Evolutionary conservation across 257 asterid genomes (phyloP).

Genomic region (Cinchona pubescens): DNA sequence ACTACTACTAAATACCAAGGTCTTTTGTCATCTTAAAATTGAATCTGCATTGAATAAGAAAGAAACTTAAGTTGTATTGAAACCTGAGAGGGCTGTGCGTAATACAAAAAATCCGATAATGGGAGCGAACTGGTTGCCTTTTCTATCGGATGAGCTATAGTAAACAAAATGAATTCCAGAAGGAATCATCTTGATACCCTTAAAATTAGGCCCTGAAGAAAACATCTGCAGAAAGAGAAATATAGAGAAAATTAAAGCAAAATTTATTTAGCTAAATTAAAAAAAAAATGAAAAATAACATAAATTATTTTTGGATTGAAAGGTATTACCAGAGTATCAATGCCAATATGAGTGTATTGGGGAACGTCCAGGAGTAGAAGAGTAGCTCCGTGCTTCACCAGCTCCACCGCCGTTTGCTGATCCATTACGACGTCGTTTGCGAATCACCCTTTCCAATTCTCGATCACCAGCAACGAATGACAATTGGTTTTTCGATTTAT

Average conservation of each 20-base stretch:
- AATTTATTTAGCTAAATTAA: background rate
- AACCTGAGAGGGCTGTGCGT: slow-evolving; percentile 67
- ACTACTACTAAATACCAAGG: background rate
- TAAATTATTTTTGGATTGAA: no score
- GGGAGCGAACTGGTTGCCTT: slow-evolving; percentile 74
- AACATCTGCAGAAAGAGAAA: slow-evolving; percentile 49
- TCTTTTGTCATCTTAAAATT: background rate
- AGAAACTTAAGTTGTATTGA: background rate
- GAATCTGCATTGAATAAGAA: no score
- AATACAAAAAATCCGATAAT: slow-evolving; percentile 70
- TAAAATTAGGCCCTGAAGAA: slow-evolving; percentile 78
- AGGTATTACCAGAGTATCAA: slow-evolving; percentile 65
- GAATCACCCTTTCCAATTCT: no score
- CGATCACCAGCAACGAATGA: no score
- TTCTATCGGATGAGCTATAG: slow-evolving; percentile 72
- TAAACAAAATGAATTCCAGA: slow-evolving; percentile 83
- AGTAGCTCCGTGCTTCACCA: slow-evolving; percentile 66
- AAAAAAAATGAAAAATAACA: background rate
- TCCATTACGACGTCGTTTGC: no score
- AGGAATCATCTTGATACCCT: slow-evolving; percentile 92
- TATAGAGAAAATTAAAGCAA: background rate
- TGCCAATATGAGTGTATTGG: slow-evolving; percentile 71
- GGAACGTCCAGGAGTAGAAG: slow-evolving; percentile 84
- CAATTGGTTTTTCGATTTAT: no score
- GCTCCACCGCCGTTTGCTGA: slow-evolving; percentile 55